Conservation (phyloP, 345 rosid species). For the Populus ilicifolia region DNA sequence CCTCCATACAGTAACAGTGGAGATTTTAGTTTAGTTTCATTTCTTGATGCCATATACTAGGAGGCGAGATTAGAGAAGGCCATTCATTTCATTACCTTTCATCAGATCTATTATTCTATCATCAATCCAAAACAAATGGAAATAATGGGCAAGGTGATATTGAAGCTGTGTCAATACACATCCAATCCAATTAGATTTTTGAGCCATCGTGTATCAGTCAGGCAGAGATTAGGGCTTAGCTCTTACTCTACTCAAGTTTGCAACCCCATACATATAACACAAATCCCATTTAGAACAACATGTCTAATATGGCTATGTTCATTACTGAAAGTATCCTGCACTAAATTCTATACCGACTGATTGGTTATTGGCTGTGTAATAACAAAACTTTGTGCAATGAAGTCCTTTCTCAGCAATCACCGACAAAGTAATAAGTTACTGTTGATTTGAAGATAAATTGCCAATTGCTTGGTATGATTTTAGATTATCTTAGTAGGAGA, state of each 20-base stretch:
- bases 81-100: neutral
- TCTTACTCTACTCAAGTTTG: neutral
- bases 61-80: neutral
- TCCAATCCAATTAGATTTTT: neutral
- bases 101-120: too few species aligned
- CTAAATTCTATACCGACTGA: too few species aligned
- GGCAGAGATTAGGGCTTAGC: neutral
- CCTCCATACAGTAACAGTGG: neutral
- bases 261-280: neutral
- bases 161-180: too few species aligned
- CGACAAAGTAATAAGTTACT: neutral
- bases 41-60: neutral
- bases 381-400: neutral
- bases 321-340: too few species aligned
- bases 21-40: neutral
- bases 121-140: too few species aligned
- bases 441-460: neutral
- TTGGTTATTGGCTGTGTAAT: neutral
- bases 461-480: neutral
- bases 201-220: neutral
- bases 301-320: neutral
- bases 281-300: neutral
- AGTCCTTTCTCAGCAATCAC: neutral
- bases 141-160: too few species aligned
- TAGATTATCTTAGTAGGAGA: neutral